Evolutionary conservation across 2,329 filamentous ascomycete species (phyloP).

Genomic region (Neonectria neomacrospora): DNA sequence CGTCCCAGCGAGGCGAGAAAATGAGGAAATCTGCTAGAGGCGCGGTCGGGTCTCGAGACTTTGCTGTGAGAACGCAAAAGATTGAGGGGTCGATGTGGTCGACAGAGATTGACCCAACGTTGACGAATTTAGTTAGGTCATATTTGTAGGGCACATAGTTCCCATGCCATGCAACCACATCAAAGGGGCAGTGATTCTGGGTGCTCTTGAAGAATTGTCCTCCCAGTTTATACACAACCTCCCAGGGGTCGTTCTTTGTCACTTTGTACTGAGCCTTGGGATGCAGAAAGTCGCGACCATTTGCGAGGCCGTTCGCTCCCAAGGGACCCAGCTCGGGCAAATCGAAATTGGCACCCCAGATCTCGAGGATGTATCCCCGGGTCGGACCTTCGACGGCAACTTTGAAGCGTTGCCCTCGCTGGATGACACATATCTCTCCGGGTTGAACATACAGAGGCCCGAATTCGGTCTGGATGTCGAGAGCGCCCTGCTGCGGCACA

Average conservation of each 20-base stretch:
- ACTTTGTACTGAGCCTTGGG: conserved; percentile 69
- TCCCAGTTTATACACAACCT: conserved; percentile 70
- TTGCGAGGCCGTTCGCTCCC: conserved; percentile 73
- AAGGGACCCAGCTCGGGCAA: conserved; percentile 75
- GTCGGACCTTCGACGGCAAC: conserved; percentile 62
- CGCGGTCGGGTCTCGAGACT: conserved; percentile 62
- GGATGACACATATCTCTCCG: conserved; percentile 75
- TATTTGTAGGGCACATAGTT: conserved; percentile 72
- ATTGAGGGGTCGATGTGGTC: conserved; percentile 76
- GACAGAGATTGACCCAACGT: conserved; percentile 54
- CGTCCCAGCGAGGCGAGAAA: conserved; percentile 74
- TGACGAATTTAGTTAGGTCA: conserved; percentile 66
- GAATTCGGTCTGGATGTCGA: conserved; percentile 76
- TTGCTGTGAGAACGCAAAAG: conserved; percentile 72
- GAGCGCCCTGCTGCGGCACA: conserved; percentile 70
- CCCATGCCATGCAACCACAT: conserved; percentile 79
- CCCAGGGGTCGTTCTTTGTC: conserved; percentile 63
- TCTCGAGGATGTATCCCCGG: conserved; percentile 74
- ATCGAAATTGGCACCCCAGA: conserved; percentile 72
- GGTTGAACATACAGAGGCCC: conserved; percentile 72
- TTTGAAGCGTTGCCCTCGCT: conserved; percentile 66
- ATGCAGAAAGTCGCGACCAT: conserved; percentile 71
- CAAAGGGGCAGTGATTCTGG: conserved; percentile 75
- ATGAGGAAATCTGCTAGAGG: conserved; percentile 73
- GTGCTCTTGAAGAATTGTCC: conserved; percentile 69